Base-by-base conservation (phyloP, 805 yeast genomes). In the Torulaspora delbrueckii region DNA sequence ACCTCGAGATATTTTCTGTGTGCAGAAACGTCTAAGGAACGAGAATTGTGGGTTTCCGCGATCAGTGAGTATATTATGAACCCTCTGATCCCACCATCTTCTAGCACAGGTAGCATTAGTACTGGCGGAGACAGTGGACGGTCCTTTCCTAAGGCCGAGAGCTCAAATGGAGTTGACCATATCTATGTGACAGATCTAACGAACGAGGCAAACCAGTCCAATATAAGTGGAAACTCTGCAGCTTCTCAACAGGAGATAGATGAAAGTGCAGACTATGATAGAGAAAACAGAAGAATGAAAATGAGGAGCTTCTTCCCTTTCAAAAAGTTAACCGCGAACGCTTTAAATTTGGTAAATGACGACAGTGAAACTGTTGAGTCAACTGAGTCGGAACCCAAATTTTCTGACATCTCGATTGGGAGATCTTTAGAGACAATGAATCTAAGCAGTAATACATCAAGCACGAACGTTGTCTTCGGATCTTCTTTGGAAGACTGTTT, bases 1-100 rank as follows among this genome's bases (percentile, higher is more conserved):
- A 48, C 57, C 24, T 76, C 77, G 1, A 80, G 74, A 52, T 86
- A 83, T 56, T 74, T 78, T 41, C 75, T 88, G 43, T 86, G 95
- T 63, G 84, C 93, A 2, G 95, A 89, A 60, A 79, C 84, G 7
- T 84, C 84, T 37, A 75, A 72, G 23, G 96, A 88, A 58, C 74
- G 91, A 46, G 90, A 84, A 56, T 68, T 68, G 8, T 86, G 95
- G 93, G 77, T 85, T 7, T 72, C 76, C 13, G 70, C 70, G 0
- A 54, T 76, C 12, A 62, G 73, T 26, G 69, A 66, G 35, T 55
- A 62, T 31, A 57, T 60, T 3, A 64, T 37, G 18, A 43, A 43
- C 13, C 42, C 51, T 9, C 32, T 35, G 24, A 43, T 22, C 27
- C 50, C 31, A 28, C 49, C 40, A 40, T 50, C 35, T 5, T 27